Conservation (phyloP, 257 asterid species). For the Solanum sejunctum region DNA sequence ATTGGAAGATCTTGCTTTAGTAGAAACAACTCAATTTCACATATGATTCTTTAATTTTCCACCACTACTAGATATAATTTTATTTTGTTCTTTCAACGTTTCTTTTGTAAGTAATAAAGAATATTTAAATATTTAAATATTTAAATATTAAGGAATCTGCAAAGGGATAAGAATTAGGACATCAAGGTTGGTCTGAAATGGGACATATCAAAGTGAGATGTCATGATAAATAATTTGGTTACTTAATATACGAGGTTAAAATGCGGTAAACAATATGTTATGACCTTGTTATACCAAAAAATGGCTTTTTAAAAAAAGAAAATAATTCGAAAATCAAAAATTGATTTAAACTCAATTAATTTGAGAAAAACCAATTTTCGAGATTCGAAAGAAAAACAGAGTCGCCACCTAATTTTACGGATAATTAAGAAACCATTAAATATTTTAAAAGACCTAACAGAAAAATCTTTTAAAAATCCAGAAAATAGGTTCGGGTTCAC, state of each 20-base stretch:
- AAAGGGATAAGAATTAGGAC: not conserved
- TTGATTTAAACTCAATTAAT: too few relatives aligned
- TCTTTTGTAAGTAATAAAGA: not conserved
- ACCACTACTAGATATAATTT: not conserved
- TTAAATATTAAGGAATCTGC: not conserved
- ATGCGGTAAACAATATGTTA: not conserved
- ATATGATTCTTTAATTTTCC: not conserved
- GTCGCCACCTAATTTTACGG: too few relatives aligned
- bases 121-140: not conserved
- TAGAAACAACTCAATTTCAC: not conserved
- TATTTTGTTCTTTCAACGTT: not conserved
- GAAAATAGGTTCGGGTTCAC: too few relatives aligned
- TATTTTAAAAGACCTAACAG: too few relatives aligned
- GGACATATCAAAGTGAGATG: not conserved
- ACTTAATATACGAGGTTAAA: not conserved
- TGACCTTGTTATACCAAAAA: too few relatives aligned
- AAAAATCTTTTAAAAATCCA: too few relatives aligned
- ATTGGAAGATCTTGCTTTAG: not conserved
- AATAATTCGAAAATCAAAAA: too few relatives aligned
- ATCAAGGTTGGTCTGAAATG: not conserved
- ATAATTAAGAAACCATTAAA: too few relatives aligned
- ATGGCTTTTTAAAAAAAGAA: too few relatives aligned
- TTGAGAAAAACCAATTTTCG: too few relatives aligned
- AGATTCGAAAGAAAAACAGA: too few relatives aligned
- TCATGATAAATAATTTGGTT: not conserved